Evolutionary conservation across 768 basidiomycete species (phyloP), one percentile per base, ranked within the genome.

Genomic region (Mycena floridula): DNA sequence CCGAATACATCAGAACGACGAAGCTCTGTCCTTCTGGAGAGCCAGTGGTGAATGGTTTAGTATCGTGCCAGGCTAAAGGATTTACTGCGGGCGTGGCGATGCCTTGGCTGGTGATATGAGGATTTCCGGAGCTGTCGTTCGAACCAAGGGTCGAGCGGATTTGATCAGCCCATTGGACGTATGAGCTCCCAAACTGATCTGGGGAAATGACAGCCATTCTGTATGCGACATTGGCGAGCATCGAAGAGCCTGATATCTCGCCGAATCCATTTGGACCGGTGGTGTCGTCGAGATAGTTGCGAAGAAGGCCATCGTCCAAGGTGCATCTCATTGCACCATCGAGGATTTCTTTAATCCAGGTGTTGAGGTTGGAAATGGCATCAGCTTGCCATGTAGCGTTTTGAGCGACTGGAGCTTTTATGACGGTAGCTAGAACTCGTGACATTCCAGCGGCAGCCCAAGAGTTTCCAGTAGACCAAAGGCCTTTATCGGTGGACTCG

Each of bases 21-120:
- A 70, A 67, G 37, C 56, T 59, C 28, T 70, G 56, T 0, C 66
- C 68, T 43, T 70, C 68, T 0, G 68, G 66, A 42, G 63, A 66
- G 8, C 68, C 67, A n/a, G 59, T 40, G 9, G 61, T 64, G 22
- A 55, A 63, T 12, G 65, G 64, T 9, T 43, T 55, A 4, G 44
- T 54, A 44, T 67, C 66, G 4, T 47, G 43, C 64, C 61, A 64
- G 3, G 49, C 51, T 16, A 70, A 51, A 0, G 69, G 69, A 48
- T 70, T 67, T 6, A 70, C 60, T 3, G 65, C 62, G 1, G 67
- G 67, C 4, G 58, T 57, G 4, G 55, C 67, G 1, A 57, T 61
- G 7, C 69, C 69, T 16, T 53, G 57, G 22, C 40, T 44, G 11
- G 51, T 49, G 23, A 66, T 56, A 45, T 65, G 59, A 32, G 57